These are phyloP conservation scores for Diutina mesorugosa DNA, from an alignment of 1,139 yeast species.

Conservation along the genomic window DNA sequence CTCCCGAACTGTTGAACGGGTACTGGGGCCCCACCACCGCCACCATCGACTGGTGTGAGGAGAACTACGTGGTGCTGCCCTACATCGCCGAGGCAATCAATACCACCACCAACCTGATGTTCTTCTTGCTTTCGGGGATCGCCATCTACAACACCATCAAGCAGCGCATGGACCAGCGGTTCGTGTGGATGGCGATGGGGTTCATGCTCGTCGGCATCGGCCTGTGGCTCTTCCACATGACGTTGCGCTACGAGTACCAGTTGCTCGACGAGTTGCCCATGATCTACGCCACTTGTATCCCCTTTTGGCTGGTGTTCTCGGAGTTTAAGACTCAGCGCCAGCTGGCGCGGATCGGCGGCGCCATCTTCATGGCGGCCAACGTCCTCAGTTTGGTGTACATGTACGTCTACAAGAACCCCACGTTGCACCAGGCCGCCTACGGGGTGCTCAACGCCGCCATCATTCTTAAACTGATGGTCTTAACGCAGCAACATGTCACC, in stretches of 20 bases:
- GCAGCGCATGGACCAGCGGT: slow-evolving; percentile 57
- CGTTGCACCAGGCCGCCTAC: slow-evolving; percentile 75
- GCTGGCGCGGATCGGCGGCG: slow-evolving; percentile 22
- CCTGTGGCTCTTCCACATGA: slow-evolving; percentile 94
- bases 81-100: slow-evolving; percentile 85
- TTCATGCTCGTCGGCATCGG: slow-evolving; percentile 87
- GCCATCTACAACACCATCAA: slow-evolving; percentile 50
- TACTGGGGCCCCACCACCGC: slow-evolving; percentile 43
- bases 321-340: slow-evolving; percentile 31
- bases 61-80: slow-evolving; percentile 75
- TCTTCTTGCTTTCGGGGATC: slow-evolving; percentile 53
- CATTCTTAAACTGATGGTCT: slow-evolving; percentile 38
- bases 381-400: slow-evolving; percentile 53
- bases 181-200: slow-evolving; percentile 60
- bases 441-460: slow-evolving; percentile 53
- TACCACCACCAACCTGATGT: slow-evolving; percentile 63
- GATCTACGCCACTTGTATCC: slow-evolving; percentile 95
- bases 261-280: slow-evolving; percentile 90
- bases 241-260: slow-evolving; percentile 78
- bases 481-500: slow-evolving; percentile 39
- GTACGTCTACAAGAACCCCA: slow-evolving; percentile 53
- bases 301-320: slow-evolving; percentile 80
- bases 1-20: slow-evolving; percentile 29
- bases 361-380: slow-evolving; percentile 45
- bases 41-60: slow-evolving; percentile 96